Percentiles rank a stretch among this genome's conserved stretches.
phyloP scores from a whole-genome alignment of 1,284 basidiomycete genomes.

The Ceratorhiza oryzae-sativae region DNA sequence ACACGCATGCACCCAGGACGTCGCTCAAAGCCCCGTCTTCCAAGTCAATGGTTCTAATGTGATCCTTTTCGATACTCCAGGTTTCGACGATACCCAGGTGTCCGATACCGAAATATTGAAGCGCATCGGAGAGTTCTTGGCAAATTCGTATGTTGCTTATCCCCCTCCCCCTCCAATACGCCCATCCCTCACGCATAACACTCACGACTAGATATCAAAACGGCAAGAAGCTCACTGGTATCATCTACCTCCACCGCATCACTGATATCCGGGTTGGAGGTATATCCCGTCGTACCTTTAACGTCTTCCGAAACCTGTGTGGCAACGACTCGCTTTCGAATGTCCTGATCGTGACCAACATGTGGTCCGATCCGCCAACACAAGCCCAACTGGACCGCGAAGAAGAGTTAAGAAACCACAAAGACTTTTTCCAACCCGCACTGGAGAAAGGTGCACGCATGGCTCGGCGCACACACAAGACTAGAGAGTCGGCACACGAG shows the following conservation, averaged over 20 bases:
- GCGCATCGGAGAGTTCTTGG: constrained; percentile 28
- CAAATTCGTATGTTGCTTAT: not conserved
- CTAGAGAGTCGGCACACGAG: not conserved
- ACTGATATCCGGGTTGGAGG: constrained; percentile 30
- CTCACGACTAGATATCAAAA: not conserved
- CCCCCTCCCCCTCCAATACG: not conserved
- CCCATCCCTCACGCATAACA: too few relatives aligned
- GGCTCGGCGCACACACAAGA: not conserved
- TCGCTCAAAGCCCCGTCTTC: constrained; percentile 8
- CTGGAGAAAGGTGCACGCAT: not conserved
- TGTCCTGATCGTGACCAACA: constrained; percentile 50
- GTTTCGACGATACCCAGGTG: constrained; percentile 32
- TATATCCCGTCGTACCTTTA: constrained; percentile 45
- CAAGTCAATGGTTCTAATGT: constrained; percentile 7
- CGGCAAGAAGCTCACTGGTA: constrained; percentile 7
- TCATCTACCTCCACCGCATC: constrained; percentile 32
- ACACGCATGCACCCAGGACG: constrained; percentile 15
- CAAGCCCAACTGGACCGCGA: not conserved
- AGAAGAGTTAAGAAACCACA: not conserved
- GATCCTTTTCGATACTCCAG: constrained; percentile 28
- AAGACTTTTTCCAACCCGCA: constrained; percentile 6
- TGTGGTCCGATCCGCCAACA: constrained; percentile 47
- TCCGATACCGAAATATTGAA: constrained; percentile 34
- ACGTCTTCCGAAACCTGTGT: constrained; percentile 48
- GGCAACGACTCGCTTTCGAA: constrained; percentile 45